Evolutionary conservation across 768 basidiomycete species (phyloP).

Genomic region (Phaeotremella fagi): DNA sequence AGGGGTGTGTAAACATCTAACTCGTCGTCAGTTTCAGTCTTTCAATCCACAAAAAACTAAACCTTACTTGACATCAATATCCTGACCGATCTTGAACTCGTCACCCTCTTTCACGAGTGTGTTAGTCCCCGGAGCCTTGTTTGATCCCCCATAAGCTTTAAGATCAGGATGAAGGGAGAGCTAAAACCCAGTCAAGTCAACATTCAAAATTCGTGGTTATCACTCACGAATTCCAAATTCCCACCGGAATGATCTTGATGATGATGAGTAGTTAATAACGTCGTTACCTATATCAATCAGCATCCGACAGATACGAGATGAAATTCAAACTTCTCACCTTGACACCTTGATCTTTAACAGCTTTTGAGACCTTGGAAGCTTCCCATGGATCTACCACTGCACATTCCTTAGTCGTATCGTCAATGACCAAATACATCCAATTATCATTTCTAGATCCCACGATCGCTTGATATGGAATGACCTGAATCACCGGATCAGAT

Average conservation of each 20-base stretch:
- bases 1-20: constrained; percentile 72
- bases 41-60: not conserved
- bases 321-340: constrained; percentile 49
- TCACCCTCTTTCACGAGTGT: constrained; percentile 74
- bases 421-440: constrained; percentile 49
- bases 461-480: constrained; percentile 34
- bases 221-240: constrained; percentile 59
- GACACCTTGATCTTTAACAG: constrained; percentile 62
- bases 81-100: constrained; percentile 61
- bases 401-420: constrained; percentile 38
- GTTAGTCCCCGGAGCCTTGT: constrained; percentile 62
- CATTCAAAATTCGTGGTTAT: too few relatives aligned
- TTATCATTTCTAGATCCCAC: constrained; percentile 37
- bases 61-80: constrained; percentile 50
- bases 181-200: constrained; percentile 2
- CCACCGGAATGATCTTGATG: constrained; percentile 86
- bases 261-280: constrained; percentile 77
- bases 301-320: not conserved
- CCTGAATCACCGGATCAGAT: too few relatives aligned
- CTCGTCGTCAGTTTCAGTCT: constrained; percentile 33
- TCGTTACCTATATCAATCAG: constrained; percentile 22
- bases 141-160: constrained; percentile 76
- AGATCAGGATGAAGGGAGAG: constrained; percentile 51
- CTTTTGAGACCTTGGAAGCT: constrained; percentile 40
- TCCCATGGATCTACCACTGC: constrained; percentile 47